Evolutionary conservation across 768 basidiomycete species (phyloP), one percentile per base, ranked within the genome.

Genomic region (Mycena sanguinolenta): DNA sequence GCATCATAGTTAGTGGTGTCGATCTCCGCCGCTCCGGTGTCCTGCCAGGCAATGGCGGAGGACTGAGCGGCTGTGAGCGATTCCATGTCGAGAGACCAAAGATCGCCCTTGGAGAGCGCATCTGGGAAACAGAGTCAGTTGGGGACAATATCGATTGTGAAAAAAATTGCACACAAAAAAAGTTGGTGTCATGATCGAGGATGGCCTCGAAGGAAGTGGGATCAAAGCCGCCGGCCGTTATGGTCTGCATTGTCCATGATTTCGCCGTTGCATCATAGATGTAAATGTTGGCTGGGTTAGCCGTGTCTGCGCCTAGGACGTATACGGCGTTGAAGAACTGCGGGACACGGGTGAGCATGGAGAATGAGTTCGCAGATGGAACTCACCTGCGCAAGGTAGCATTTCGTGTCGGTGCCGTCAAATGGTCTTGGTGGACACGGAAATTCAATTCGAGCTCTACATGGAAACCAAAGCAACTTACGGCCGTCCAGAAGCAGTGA

Each of bases 131-230:
- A 58, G 63, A 58, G 60, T 62, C 19, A 36, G 62, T n/a, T n/a
- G 7, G 21, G 19, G 21, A n/a, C 44, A 6, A 46, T n/a, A 21
- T 46, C 21, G 7, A n/a, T 19, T 46, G 44, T 46, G 44, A 46
- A 6, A 39, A 53, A 34, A 42, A 27, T 57, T 62, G 14, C 52
- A 61, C 79, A 93, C 92, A 96, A 82, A 98, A 92, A 68, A 92
- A 90, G 71, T 97, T 96, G 58, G 96, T 98, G 79, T 98, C 96
- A 73, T 97, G 96, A 82, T 98, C 96, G 38, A 98, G 87, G 69
- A 97, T 90, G 30, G 93, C 88, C 30, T 83, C 85, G 75, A 91
- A 92, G 23, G 88, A 87, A 2, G 85, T 79, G 5, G 89, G 86
- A 77, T 96, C 90, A 73, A 92, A 91, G 62, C 79, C 79, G 39